Base-by-base conservation (phyloP, 2,329 filamentous ascomycete species). In the Trichoderma citrinoviride region DNA sequence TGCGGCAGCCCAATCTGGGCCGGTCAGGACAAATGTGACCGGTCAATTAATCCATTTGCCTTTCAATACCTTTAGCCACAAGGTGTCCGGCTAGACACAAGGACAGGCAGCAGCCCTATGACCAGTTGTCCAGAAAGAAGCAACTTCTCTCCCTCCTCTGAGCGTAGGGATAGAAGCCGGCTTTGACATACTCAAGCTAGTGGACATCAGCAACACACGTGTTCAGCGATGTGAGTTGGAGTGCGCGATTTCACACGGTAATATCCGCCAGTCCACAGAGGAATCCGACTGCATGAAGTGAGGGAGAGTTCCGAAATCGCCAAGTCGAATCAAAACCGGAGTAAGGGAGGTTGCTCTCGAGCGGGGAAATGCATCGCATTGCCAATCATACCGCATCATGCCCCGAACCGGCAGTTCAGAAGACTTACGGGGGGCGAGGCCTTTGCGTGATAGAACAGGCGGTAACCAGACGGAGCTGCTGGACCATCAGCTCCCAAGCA, bases 401-500 rank as follows among this genome's bases (percentile, higher is more conserved):
- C 25, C 14, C 33, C 15, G 25, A 23, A 43, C 40, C 21, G 43
- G 23, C 23, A 44, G 47, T 17, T 46, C 25, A 27, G 27, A 54
- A 46, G 37, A 54, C 40, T 46, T 27, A 46, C 23, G 21, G 49
- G 41, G 49, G 27, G 12, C 7, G 27, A 54, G 25, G n/a, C 12
- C 21, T 52, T 44, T 61, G 47, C 17, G 44, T 53, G 25, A 29
- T 41, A 44, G 43, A 61, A 60, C n/a, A 46, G 53, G 60, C 60
- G 47, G 49, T 44, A 53, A 33, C 47, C 43, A 46, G 7, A n/a
- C 44, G 25, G 29, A 33, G 25, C 49, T 23, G 25, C 49, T 49
- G 37, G 25, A 17, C 19, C n/a, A 29, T 62, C 60, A 62, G 49
- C 60, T 44, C 60, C 5, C 53, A 62, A 40, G 60, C 19, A 54